Percentiles rank a stretch among this genome's conserved stretches.
Conservation (phyloP, 345 rosid genomes). For the Citrus trifoliata region DNA sequence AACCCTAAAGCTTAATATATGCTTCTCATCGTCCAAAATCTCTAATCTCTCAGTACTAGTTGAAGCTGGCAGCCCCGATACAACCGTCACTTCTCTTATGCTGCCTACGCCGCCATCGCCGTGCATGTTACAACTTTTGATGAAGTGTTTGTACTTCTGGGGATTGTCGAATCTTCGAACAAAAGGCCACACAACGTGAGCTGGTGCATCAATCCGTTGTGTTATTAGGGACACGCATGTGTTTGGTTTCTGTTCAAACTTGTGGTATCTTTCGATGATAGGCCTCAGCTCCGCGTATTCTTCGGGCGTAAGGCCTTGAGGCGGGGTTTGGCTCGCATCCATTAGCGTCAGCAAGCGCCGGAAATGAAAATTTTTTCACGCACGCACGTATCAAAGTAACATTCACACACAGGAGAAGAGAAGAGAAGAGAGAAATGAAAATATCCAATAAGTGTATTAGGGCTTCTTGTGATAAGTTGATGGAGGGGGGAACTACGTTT, state of each 20-base stretch:
- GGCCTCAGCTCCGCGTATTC: constrained; percentile 50
- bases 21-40: constrained; percentile 66
- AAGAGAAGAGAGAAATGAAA: too few species aligned
- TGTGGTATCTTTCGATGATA: constrained; percentile 55
- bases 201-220: constrained; percentile 71
- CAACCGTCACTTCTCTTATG: constrained; percentile 66
- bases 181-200: constrained; percentile 59
- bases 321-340: constrained; percentile 10
- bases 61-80: constrained; percentile 87
- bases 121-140: constrained; percentile 58
- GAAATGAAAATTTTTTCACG: neutral
- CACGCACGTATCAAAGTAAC: too few species aligned
- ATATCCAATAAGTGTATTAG: neutral
- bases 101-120: constrained; percentile 65
- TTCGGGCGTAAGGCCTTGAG: constrained; percentile 49
- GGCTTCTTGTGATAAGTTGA: neutral
- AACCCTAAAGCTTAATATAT: constrained; percentile 68
- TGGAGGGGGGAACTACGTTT: neutral
- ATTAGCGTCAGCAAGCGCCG: neutral
- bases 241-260: constrained; percentile 41
- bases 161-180: constrained; percentile 65
- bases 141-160: constrained; percentile 79
- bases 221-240: constrained; percentile 73
- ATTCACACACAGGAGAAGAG: neutral
- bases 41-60: constrained; percentile 86